Conservation (phyloP, 1,139 yeast genomes). For the Schizosaccharomyces versatilis region DNA sequence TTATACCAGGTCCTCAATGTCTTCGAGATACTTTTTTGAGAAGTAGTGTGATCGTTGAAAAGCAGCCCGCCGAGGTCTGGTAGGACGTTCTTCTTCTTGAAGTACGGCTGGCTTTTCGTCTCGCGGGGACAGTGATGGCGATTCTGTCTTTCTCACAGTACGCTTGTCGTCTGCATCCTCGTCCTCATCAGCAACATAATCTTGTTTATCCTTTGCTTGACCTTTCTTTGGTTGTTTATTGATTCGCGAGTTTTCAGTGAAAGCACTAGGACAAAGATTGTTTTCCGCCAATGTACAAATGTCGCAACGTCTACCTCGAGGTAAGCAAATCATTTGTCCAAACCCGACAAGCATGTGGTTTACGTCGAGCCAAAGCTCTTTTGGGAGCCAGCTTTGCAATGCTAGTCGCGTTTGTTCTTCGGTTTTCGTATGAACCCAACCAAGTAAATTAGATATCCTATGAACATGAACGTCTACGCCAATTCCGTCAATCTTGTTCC, state of each 20-base stretch:
- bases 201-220: too few species aligned
- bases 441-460: slow-evolving; percentile 33
- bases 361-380: slow-evolving; percentile 54
- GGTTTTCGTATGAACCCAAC: slow-evolving; percentile 34
- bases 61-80: too few species aligned
- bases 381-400: slow-evolving; percentile 56
- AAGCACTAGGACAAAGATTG: slow-evolving; percentile 27
- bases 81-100: too few species aligned
- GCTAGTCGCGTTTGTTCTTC: slow-evolving; percentile 59
- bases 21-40: too few species aligned
- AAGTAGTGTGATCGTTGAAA: too few species aligned
- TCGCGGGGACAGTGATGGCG: too few species aligned
- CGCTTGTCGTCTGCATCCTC: too few species aligned
- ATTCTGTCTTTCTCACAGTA: too few species aligned
- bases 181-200: too few species aligned
- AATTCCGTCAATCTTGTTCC: slow-evolving; percentile 53
- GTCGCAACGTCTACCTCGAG: slow-evolving; percentile 52
- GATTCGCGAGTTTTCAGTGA: neutral
- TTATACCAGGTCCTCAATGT: too few species aligned
- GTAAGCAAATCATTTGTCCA: slow-evolving; percentile 73
- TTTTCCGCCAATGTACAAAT: slow-evolving; percentile 37
- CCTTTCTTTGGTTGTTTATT: too few species aligned
- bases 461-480: slow-evolving; percentile 91
- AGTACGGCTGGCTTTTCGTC: too few species aligned
- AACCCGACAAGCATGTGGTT: slow-evolving; percentile 79